A percentile compares a stretch with the other conserved stretches of the same genome.
phyloP scores from a whole-genome alignment of 225 moss, liverwort and hornwort species.

The Physcomitrium patens region DNA sequence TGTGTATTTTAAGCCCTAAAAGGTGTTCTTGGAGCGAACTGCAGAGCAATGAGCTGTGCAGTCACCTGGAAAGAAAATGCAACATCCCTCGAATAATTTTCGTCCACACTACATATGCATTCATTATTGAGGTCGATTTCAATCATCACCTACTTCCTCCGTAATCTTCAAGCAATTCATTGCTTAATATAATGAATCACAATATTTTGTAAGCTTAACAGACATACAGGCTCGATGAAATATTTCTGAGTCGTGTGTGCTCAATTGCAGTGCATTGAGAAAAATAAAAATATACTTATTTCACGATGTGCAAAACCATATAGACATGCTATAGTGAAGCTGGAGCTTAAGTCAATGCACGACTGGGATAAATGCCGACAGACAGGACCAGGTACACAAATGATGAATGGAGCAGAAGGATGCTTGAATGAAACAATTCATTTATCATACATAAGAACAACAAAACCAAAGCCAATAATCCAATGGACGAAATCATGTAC shows the following conservation, averaged over 20 bases:
- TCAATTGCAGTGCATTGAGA: not conserved
- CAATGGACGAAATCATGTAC: constrained; percentile 32
- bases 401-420: constrained; percentile 6
- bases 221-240: too few relatives aligned
- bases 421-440: not conserved
- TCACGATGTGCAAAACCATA: not conserved
- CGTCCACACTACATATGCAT: constrained; percentile 1
- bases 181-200: not conserved
- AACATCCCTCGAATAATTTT: constrained; percentile 10
- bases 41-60: not conserved
- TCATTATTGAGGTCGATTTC: constrained; percentile 13
- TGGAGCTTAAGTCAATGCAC: constrained; percentile 4
- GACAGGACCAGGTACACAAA: constrained; percentile 17
- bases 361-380: constrained; percentile 12
- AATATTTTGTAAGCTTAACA: constrained; percentile 11
- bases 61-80: not conserved
- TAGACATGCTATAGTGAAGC: not conserved
- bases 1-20: not conserved
- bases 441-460: constrained; percentile 15
- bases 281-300: not conserved
- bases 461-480: not conserved
- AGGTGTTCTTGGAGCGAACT: constrained; percentile 4
- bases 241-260: not conserved
- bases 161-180: constrained; percentile 3
- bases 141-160: constrained; percentile 14